Evolutionary conservation across 139 green algal genomes (phyloP).

Genomic region (Haematococcus sp.): DNA sequence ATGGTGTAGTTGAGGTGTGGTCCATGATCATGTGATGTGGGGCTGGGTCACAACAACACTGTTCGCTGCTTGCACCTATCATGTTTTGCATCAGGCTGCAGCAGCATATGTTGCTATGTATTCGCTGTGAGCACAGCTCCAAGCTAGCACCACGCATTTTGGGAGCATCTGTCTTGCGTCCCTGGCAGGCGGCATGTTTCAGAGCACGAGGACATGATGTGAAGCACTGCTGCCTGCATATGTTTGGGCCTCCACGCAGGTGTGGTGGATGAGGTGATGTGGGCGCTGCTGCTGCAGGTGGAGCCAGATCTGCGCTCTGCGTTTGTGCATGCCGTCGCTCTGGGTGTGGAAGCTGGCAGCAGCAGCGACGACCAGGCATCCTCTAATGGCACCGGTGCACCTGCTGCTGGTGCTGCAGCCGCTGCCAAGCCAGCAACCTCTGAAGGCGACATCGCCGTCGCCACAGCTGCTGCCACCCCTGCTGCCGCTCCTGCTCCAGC

Average conservation of each 20-base stretch:
- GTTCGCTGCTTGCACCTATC: background rate
- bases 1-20: background rate
- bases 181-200: background rate
- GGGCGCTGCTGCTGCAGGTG: background rate
- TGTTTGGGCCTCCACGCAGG: background rate
- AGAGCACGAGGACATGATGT: background rate
- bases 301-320: background rate
- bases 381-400: too few species aligned
- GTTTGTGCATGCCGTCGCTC: background rate
- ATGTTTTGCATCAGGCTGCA: background rate
- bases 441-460: too few species aligned
- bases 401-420: too few species aligned
- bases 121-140: too few species aligned
- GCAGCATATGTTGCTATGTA: too few species aligned
- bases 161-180: background rate
- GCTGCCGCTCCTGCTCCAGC: too few species aligned
- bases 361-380: too few species aligned
- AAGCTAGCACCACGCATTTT: background rate
- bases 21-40: background rate
- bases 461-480: too few species aligned
- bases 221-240: too few species aligned
- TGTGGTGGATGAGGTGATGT: background rate
- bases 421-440: too few species aligned
- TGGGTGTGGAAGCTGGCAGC: background rate
- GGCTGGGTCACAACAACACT: background rate